A percentile compares a stretch with the other conserved stretches of the same genome.
Conservation (phyloP, 208 protist genomes). For the Wallacemonas sp. region DNA sequence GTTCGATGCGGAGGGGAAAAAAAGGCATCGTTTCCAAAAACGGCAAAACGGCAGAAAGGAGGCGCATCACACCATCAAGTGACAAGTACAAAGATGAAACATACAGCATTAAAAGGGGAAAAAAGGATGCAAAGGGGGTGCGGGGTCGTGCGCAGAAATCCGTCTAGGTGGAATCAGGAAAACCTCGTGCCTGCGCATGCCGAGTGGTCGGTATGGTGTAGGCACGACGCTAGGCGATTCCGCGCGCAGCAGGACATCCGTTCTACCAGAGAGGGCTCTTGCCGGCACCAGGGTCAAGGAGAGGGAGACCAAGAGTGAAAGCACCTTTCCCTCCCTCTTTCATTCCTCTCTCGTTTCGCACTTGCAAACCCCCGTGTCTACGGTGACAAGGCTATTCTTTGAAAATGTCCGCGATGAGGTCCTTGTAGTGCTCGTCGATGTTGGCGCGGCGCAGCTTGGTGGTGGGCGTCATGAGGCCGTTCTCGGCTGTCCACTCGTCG, state of each 20-base stretch:
- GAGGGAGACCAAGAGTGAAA: too few species aligned
- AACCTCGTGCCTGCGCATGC: too few species aligned
- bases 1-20: too few species aligned
- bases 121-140: background rate
- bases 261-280: too few species aligned
- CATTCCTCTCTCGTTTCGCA: background rate
- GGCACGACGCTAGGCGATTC: too few species aligned
- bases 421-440: conserved; percentile 49
- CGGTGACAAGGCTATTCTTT: conserved; percentile 12
- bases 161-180: background rate
- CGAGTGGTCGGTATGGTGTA: too few species aligned
- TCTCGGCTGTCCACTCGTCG: conserved; percentile 81
- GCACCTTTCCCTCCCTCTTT: conserved; percentile 10
- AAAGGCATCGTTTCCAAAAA: too few species aligned
- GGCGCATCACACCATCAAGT: background rate
- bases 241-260: too few species aligned
- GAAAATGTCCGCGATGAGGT: conserved; percentile 63
- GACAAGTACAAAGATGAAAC: background rate
- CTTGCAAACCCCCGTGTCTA: background rate
- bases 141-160: too few species aligned
- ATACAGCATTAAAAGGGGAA: background rate
- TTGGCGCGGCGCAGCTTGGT: conserved; percentile 59
- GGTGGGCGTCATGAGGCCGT: conserved; percentile 67
- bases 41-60: too few species aligned
- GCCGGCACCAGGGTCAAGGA: too few species aligned